Evolutionary conservation across 2,329 filamentous ascomycete species (phyloP).

Genomic region (Xylariaceae sp.): DNA sequence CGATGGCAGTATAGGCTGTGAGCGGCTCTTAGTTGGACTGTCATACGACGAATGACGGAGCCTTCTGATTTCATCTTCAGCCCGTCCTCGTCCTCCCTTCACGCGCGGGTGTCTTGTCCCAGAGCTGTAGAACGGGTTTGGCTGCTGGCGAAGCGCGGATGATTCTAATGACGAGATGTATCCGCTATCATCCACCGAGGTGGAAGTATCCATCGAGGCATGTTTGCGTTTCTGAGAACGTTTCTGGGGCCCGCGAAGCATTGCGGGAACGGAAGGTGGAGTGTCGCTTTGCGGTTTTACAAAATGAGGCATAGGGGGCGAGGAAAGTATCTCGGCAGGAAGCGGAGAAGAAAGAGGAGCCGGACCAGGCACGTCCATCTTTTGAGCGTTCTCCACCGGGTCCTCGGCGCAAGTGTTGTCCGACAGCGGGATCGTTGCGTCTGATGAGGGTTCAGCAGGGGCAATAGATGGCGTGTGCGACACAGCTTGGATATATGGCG

Average conservation of each 20-base stretch:
- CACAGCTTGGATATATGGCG: constrained; percentile 34
- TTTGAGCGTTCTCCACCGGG: constrained; percentile 41
- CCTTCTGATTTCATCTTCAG: constrained; percentile 92
- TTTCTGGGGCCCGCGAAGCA: constrained; percentile 63
- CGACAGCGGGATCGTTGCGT: constrained; percentile 71
- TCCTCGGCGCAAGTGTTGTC: constrained; percentile 58
- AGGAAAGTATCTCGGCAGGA: constrained; percentile 73
- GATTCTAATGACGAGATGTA: constrained; percentile 97
- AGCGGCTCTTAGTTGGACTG: constrained; percentile 72
- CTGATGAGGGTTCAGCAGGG: constrained; percentile 62
- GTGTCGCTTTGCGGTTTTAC: constrained; percentile 62
- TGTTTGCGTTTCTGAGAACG: constrained; percentile 73
- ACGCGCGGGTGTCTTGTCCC: constrained; percentile 75
- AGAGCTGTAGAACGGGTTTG: constrained; percentile 64
- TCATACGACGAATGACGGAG: constrained; percentile 90
- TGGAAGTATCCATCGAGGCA: constrained; percentile 60
- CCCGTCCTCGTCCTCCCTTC: constrained; percentile 83
- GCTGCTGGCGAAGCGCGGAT: constrained; percentile 70
- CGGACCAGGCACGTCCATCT: constrained; percentile 40
- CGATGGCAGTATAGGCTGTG: constrained; percentile 52
- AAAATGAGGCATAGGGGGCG: constrained; percentile 71
- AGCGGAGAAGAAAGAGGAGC: constrained; percentile 66
- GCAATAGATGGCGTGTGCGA: constrained; percentile 37
- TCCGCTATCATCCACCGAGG: constrained; percentile 66
- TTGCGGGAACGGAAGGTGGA: constrained; percentile 64